phyloP scores from a whole-genome alignment of 306 rosid species.

The Quercus wislizeni region DNA sequence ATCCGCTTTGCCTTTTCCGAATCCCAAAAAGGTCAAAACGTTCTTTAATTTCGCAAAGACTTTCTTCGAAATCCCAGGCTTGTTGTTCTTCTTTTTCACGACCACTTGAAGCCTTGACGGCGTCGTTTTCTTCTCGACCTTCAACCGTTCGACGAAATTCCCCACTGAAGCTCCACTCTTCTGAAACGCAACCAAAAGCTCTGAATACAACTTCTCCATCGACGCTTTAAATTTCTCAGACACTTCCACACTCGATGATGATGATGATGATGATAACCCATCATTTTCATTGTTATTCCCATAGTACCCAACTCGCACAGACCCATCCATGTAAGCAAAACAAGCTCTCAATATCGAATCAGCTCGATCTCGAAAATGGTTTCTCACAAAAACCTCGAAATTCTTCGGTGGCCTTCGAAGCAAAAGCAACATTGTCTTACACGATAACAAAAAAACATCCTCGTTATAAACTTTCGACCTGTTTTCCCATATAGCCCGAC shows the following conservation, averaged over 20 bases:
- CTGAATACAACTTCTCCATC: slow-evolving; percentile 11
- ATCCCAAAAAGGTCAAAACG: slow-evolving; percentile 7
- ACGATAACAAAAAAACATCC: slow-evolving; percentile 18
- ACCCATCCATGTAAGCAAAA: slow-evolving; percentile 30
- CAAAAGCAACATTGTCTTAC: slow-evolving; percentile 2
- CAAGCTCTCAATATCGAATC: slow-evolving; percentile 33
- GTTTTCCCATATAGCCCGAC: not conserved
- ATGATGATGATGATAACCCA: no score
- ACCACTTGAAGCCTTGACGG: not conserved
- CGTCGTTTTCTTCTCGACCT: not conserved
- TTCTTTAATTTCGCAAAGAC: slow-evolving; percentile 5
- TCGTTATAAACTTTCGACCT: slow-evolving; percentile 34
- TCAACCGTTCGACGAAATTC: not conserved
- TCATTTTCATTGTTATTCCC: not conserved
- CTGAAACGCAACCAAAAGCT: slow-evolving; percentile 13
- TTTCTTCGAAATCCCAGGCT: slow-evolving; percentile 8
- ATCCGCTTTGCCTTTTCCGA: not conserved
- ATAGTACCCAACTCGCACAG: slow-evolving; percentile 28
- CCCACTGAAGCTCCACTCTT: slow-evolving; percentile 23
- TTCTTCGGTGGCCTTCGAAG: slow-evolving; percentile 30
- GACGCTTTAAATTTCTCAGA: not conserved
- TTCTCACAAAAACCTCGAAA: slow-evolving; percentile 26
- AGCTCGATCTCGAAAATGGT: slow-evolving; percentile 32
- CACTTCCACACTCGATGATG: not conserved
- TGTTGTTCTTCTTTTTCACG: not conserved